Evolutionary conservation across 2,329 filamentous ascomycete genomes (phyloP).

Genomic region (Neophaeococcomyces mojaviensis): DNA sequence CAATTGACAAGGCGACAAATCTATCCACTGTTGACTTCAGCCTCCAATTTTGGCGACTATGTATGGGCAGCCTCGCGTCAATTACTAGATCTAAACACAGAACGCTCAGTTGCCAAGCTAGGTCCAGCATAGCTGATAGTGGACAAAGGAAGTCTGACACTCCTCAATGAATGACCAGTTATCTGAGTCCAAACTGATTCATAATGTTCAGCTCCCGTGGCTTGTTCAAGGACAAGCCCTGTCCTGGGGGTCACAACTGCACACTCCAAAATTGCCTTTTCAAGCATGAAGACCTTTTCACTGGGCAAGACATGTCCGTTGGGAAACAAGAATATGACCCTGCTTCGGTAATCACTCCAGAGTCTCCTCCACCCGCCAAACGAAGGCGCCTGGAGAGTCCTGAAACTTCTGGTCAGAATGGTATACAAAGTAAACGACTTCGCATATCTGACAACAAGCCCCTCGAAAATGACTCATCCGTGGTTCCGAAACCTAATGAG

Average conservation of each 20-base stretch:
- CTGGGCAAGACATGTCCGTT: constrained; percentile 6
- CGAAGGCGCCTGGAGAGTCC: constrained; percentile 21
- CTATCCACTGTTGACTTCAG: too few species aligned
- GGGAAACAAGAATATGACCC: constrained; percentile 19
- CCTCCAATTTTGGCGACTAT: too few species aligned
- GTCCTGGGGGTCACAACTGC: constrained; percentile 46
- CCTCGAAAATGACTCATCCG: neutral
- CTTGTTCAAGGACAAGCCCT: constrained; percentile 46
- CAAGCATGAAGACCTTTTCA: constrained; percentile 36
- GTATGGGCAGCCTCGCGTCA: too few species aligned
- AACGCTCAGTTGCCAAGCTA: too few species aligned
- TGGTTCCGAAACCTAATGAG: neutral
- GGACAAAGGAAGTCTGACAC: too few species aligned
- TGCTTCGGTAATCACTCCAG: constrained; percentile 14
- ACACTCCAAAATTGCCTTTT: constrained; percentile 52
- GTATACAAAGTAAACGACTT: neutral
- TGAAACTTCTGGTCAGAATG: neutral
- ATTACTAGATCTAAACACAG: too few species aligned
- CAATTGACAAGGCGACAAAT: too few species aligned
- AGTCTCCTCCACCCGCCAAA: constrained; percentile 26
- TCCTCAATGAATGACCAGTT: too few species aligned
- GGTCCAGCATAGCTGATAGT: too few species aligned
- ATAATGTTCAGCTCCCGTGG: constrained; percentile 50
- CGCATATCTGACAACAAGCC: neutral
- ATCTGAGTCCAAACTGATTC: neutral